Base-by-base conservation (phyloP, 352 stramenopile species). In the Phytophthora pseudosyringae region DNA sequence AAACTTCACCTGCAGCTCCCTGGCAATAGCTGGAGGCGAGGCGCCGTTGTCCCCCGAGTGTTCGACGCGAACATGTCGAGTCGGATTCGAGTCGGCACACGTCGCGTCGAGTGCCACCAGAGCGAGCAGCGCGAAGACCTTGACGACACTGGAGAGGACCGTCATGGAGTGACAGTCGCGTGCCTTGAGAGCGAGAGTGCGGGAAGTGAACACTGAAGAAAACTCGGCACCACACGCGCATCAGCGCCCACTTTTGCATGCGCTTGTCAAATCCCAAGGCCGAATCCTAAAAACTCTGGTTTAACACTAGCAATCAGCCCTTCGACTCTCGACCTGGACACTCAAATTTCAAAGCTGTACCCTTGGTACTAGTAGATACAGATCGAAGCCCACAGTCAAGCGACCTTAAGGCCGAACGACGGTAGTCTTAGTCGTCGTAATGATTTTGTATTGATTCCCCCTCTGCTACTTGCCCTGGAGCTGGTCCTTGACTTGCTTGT, bases 131-230 rank as follows among this genome's bases (percentile, higher is more conserved):
- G 16, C 39, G 12, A 60, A 39, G 18, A 13, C 11, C 16, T 51
- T 60, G 25, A 16, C 31, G 16, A 49, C 13, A 44, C n/a, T 35
- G 32, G 40, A 50, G 32, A 60, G n/a, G 5, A n/a, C 8, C 49
- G 33, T 36, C 8, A 15, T 39, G 50, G 39, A 8, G 8, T 39
- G n/a, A 21, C 4, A 50, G 21, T 21, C 21, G 21, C 21, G 1
- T 21, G 21, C 21, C 21, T 21, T 21, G 21, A 16, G 21, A 44
- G 18, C 7, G 16, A 31, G 12, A 36, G 12, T 55, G 4, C 11
- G 26, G 36, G 52, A 50, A 59, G 21, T 51, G 39, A 50, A 59
- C 48, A 33, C 16, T 3, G 36, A 46, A 58, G 50, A 49, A 43
- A 59, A 50, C 16, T 25, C 32, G 8, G 16, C 28, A 40, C 46